These are phyloP conservation scores for Fusarium dimerum DNA, from an alignment of 2,329 filamentous ascomycete species.

Conservation along the genomic window DNA sequence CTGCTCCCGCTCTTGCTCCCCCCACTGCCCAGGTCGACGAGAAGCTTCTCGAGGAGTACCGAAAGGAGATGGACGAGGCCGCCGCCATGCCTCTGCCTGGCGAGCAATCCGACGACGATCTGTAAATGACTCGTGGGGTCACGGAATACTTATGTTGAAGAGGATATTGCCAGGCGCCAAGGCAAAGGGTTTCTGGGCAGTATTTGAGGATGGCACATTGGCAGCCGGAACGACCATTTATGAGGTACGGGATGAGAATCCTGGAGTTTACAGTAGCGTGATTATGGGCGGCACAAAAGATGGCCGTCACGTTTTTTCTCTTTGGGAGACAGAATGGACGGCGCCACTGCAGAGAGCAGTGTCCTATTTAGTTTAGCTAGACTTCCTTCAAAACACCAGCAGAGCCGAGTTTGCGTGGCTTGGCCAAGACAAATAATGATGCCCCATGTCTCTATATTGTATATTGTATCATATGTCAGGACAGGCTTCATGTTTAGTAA, in stretches of 20 bases:
- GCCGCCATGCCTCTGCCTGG: conserved; percentile 84
- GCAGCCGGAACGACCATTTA: conserved; percentile 41
- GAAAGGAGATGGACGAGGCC: conserved; percentile 84
- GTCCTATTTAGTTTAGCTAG: conserved; percentile 38
- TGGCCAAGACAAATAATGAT: conserved; percentile 25
- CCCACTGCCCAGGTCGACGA: conserved; percentile 90
- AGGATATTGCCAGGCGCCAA: conserved; percentile 27
- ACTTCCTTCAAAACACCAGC: conserved; percentile 36
- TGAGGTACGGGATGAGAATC: conserved; percentile 36
- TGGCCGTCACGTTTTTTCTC: conserved; percentile 30
- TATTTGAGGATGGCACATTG: conserved; percentile 33
- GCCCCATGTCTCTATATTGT: conserved; percentile 1
- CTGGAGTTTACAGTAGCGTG: conserved; percentile 39
- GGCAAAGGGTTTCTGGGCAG: conserved; percentile 24
- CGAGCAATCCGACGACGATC: conserved; percentile 80
- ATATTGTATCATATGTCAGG: not conserved
- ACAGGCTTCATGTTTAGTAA: not conserved
- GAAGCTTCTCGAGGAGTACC: conserved; percentile 77
- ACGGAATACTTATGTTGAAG: conserved; percentile 32
- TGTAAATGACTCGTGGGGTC: conserved; percentile 46
- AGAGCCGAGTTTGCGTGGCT: conserved; percentile 32
- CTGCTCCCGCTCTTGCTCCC: conserved; percentile 89
- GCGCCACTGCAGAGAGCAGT: conserved; percentile 34
- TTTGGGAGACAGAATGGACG: conserved; percentile 34
- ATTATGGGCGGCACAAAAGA: conserved; percentile 35